Conservation (phyloP, 1,284 basidiomycete genomes). For the Tilletia horrida region DNA sequence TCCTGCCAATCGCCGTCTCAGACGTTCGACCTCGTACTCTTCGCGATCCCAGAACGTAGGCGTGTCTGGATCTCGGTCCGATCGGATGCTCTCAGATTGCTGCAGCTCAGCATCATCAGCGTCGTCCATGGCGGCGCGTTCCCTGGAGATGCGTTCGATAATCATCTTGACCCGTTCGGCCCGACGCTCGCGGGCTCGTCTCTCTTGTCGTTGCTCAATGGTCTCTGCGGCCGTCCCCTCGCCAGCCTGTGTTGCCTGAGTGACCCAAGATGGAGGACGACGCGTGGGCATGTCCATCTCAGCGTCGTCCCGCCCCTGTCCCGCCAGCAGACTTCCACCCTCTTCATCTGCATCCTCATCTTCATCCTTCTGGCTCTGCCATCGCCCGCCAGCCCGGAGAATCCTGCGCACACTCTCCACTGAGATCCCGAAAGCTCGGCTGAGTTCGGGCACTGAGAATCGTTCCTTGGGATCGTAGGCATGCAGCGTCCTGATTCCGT, state of each 20-base stretch:
- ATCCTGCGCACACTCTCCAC: slow-evolving; percentile 47
- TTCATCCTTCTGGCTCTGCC: slow-evolving; percentile 27
- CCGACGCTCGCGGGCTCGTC: background rate
- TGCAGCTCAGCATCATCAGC: background rate
- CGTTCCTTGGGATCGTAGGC: slow-evolving; percentile 27
- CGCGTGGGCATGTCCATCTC: slow-evolving; percentile 25
- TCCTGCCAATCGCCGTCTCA: slow-evolving; percentile 4
- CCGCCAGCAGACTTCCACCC: background rate
- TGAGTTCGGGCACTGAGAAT: slow-evolving; percentile 35
- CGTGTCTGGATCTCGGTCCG: background rate
- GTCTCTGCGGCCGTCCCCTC: slow-evolving; percentile 30
- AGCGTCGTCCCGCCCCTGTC: too few species aligned
- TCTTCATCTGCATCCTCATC: slow-evolving; percentile 28
- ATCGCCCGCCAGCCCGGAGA: slow-evolving; percentile 33
- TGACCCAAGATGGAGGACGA: too few species aligned
- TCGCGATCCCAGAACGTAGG: background rate
- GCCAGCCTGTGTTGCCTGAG: slow-evolving; percentile 15
- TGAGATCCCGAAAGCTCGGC: slow-evolving; percentile 42
- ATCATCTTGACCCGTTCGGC: slow-evolving; percentile 9
- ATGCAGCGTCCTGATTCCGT: slow-evolving; percentile 46
- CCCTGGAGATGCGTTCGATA: slow-evolving; percentile 5
- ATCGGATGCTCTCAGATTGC: background rate
- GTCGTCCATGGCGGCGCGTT: slow-evolving; percentile 10
- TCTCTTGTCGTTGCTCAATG: slow-evolving; percentile 11
- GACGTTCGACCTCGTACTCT: slow-evolving; percentile 1